These are phyloP conservation scores for Clitoria ternatea DNA, from an alignment of 306 rosid genomes.

Conservation along the genomic window DNA sequence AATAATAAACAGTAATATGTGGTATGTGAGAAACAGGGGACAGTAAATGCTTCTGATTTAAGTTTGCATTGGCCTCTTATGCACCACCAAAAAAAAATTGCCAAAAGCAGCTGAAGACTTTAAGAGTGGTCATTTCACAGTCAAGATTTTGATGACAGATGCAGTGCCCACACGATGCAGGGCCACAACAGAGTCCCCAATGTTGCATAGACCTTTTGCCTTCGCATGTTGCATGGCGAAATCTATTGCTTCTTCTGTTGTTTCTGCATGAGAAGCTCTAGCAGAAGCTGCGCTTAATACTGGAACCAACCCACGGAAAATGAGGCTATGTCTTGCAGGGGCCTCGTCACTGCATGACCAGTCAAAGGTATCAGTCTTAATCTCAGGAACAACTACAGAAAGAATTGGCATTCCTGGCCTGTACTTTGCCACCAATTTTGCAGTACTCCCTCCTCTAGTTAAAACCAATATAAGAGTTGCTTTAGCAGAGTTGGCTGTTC, in stretches of 20 bases:
- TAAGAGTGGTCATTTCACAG: conserved; percentile 69
- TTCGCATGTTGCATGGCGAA: conserved; percentile 80
- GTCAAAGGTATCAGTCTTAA: conserved; percentile 80
- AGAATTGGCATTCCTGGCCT: conserved; percentile 95
- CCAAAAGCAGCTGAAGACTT: not conserved
- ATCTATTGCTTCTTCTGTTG: conserved; percentile 85
- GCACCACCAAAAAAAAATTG: conserved; percentile 5
- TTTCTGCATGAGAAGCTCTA: conserved; percentile 85
- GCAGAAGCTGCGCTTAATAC: conserved; percentile 84
- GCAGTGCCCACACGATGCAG: conserved; percentile 91
- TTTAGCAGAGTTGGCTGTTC: conserved; percentile 76
- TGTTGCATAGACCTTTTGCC: conserved; percentile 69
- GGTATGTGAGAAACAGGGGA: not conserved
- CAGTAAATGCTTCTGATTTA: not conserved
- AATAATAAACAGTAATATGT: not conserved
- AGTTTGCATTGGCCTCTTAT: not conserved
- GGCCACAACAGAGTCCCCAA: conserved; percentile 91
- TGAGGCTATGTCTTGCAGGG: conserved; percentile 97
- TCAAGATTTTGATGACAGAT: conserved; percentile 88
- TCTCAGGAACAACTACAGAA: conserved; percentile 96
- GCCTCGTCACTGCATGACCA: conserved; percentile 97
- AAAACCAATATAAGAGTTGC: conserved; percentile 75
- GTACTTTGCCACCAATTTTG: conserved; percentile 96
- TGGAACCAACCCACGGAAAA: conserved; percentile 95
- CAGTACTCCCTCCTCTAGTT: conserved; percentile 66